Evolutionary conservation across 2,329 filamentous ascomycete species (phyloP), one percentile per base, ranked within the genome.

Genomic region (Tolypocladium amazonense): DNA sequence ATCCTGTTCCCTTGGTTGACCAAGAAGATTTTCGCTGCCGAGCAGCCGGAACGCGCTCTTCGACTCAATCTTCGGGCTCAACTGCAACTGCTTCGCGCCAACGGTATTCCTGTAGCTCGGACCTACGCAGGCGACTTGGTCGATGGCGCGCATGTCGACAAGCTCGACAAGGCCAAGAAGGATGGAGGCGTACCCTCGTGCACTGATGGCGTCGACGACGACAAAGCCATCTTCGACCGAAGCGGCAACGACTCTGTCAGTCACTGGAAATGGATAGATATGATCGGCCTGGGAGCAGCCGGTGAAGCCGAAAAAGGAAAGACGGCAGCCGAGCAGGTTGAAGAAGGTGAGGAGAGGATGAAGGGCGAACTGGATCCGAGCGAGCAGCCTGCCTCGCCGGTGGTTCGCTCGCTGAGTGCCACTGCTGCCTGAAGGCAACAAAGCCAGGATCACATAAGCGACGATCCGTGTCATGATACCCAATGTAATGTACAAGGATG

Each of bases 1-100:
- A 76, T 94, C 30, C 74, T 96, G 27, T 95, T 95, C 68, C 90
- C 90, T 0, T 88, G 86, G 81, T 66, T 87, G 55, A 85, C 82
- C 11, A 81, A 79, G 66, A 79, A 77, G 64, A 78, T 86, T 11
- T 83, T 86, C 64, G 77, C 78, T 2, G 80, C 81, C 0, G 79
- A 81, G 55, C 76, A 83, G 57, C 84, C 85, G 0, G 83, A 85
- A 67, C 77, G 83, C 15, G 79, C 81, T 0, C 70, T 88, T 56
- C 77, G 82, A 25, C 73, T 87, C 2, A 88, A 88, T 63, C 72
- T 83, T 4, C 76, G 85, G 1, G 84, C 84, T 2, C 73, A 81
- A 30, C 71, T 86, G 56, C 84, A 87, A 70, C 70, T 84, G 7
- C 65, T 88, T 8, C 75, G 85, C 0, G 70, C 69, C 30, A 81